Evolutionary conservation across 495 filamentous ascomycete species (phyloP).

Genomic region (Bathelium albidoporum): DNA sequence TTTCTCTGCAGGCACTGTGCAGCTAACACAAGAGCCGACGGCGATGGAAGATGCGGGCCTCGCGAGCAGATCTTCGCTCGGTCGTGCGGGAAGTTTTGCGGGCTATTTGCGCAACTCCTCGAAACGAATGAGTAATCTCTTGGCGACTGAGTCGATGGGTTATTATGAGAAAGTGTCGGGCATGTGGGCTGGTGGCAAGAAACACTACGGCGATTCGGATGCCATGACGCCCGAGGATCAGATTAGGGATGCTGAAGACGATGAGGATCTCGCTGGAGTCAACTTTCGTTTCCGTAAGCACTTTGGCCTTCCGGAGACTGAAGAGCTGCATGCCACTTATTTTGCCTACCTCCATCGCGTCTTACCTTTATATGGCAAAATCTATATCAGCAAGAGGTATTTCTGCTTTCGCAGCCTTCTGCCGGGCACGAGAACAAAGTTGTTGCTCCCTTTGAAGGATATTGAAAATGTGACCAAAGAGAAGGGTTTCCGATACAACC

Average conservation of each 20-base stretch:
- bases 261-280: conserved; percentile 50
- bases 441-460: conserved; percentile 84
- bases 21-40: not conserved
- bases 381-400: conserved; percentile 82
- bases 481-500: conserved; percentile 88
- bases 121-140: conserved; percentile 70
- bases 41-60: not conserved
- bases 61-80: conserved; percentile 34
- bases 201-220: conserved; percentile 73
- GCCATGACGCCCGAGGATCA: conserved; percentile 53
- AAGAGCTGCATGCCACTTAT: conserved; percentile 83
- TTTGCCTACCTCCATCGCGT: conserved; percentile 82
- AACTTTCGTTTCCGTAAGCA: conserved; percentile 75
- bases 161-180: conserved; percentile 96
- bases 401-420: conserved; percentile 91
- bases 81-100: conserved; percentile 41
- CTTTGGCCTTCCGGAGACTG: conserved; percentile 75
- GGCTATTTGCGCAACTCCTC: conserved; percentile 68
- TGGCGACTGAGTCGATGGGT: conserved; percentile 91
- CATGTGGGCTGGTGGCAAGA: conserved; percentile 88
- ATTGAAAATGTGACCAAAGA: conserved; percentile 92
- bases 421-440: conserved; percentile 80
- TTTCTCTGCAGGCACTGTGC: not conserved
- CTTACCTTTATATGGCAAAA: conserved; percentile 89
- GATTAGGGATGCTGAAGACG: conserved; percentile 54